These are phyloP conservation scores for Cerioporus squamosus DNA, from an alignment of 1,284 basidiomycete genomes.

Conservation along the genomic window DNA sequence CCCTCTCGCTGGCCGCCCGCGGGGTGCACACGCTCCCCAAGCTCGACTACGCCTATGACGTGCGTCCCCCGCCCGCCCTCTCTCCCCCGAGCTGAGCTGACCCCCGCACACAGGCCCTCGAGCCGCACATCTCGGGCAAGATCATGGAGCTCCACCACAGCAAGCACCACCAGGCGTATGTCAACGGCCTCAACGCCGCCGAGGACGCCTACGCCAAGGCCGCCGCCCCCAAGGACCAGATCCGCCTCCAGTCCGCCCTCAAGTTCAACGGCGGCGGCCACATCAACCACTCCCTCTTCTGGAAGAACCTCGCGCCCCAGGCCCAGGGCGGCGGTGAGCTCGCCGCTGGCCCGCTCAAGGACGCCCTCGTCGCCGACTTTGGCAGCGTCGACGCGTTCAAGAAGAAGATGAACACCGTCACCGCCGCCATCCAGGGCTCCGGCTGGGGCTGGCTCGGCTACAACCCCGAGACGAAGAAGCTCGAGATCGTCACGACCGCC, in stretches of 20 bases:
- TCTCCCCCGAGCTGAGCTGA: background rate
- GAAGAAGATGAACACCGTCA: slow-evolving; percentile 81
- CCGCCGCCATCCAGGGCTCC: slow-evolving; percentile 95
- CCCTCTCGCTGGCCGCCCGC: slow-evolving; percentile 23
- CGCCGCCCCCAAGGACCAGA: slow-evolving; percentile 73
- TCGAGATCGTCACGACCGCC: slow-evolving; percentile 90
- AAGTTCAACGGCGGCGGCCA: slow-evolving; percentile 79
- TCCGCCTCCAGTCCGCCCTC: slow-evolving; percentile 74
- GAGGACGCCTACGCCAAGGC: slow-evolving; percentile 74
- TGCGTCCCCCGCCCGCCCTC: slow-evolving; percentile 15
- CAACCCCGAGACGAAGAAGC: slow-evolving; percentile 71
- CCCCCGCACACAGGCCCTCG: slow-evolving; percentile 57
- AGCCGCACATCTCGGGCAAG: slow-evolving; percentile 82
- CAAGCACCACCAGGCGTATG: slow-evolving; percentile 87
- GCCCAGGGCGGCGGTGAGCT: slow-evolving; percentile 64
- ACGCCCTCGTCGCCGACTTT: slow-evolving; percentile 67
- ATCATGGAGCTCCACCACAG: slow-evolving; percentile 88
- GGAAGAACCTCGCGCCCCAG: slow-evolving; percentile 81
- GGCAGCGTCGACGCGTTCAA: slow-evolving; percentile 83
- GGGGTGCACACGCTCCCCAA: slow-evolving; percentile 68
- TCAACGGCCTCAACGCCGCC: slow-evolving; percentile 76
- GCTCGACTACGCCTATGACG: slow-evolving; percentile 87
- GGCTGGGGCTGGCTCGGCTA: slow-evolving; percentile 98
- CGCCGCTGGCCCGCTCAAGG: slow-evolving; percentile 66
- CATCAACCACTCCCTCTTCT: slow-evolving; percentile 93